Evolutionary conservation across 169 alveolate species (phyloP).

Genomic region (Amoebophrya sp.): DNA sequence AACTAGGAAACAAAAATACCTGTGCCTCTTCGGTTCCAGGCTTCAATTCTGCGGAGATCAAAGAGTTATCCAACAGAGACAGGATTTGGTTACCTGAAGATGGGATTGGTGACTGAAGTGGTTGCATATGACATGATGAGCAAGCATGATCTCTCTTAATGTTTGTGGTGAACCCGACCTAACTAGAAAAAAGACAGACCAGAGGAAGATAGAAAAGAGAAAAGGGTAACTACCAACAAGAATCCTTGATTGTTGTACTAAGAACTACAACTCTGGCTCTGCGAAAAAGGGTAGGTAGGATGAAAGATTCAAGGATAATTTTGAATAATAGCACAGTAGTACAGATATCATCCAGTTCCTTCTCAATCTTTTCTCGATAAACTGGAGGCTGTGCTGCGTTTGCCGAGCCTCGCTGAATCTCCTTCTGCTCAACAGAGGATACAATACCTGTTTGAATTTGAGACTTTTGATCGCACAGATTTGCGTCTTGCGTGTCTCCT

Average conservation of each 20-base stretch:
- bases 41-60: constrained; percentile 57
- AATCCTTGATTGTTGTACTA: not conserved
- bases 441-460: constrained; percentile 71
- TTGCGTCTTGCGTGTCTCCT: too few relatives aligned
- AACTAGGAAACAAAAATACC: too few relatives aligned
- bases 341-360: constrained; percentile 64
- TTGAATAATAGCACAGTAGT: not conserved
- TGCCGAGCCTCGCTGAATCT: constrained; percentile 78
- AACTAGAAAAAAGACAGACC: too few relatives aligned
- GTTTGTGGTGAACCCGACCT: not conserved
- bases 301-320: not conserved
- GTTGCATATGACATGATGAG: not conserved
- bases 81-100: constrained; percentile 66
- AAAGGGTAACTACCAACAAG: not conserved
- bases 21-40: not conserved
- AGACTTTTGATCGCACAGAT: too few relatives aligned
- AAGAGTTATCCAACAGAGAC: constrained; percentile 69
- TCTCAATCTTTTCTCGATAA: constrained; percentile 85
- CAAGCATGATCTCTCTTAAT: not conserved
- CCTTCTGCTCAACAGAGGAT: constrained; percentile 61
- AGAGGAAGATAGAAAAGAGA: too few relatives aligned
- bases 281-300: not conserved
- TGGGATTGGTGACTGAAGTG: not conserved
- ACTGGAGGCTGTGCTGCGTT: constrained; percentile 77
- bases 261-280: not conserved